Evolutionary conservation across 345 rosid genomes (phyloP).

Genomic region (Dimocarpus longan): DNA sequence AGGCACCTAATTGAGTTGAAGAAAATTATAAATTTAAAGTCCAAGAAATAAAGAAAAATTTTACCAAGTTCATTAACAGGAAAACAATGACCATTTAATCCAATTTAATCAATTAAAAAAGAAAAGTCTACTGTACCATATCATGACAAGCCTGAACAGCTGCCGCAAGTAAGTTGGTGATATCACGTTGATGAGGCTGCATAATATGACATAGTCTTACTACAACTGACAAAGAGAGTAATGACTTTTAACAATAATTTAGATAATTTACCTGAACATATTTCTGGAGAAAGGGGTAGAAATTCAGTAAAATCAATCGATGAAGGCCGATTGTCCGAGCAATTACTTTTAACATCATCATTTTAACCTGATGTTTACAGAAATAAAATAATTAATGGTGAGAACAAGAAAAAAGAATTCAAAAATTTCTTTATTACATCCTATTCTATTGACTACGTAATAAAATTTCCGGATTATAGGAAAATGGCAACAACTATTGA

Average conservation of each 20-base stretch:
- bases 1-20: conserved; percentile 61
- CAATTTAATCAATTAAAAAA: conserved; percentile 9
- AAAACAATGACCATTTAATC: background rate
- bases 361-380: conserved; percentile 63
- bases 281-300: conserved; percentile 79
- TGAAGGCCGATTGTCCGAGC: conserved; percentile 93
- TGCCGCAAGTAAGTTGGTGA: conserved; percentile 90
- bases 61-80: background rate
- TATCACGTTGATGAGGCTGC: conserved; percentile 94
- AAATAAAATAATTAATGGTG: background rate
- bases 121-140: conserved; percentile 60
- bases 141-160: conserved; percentile 98
- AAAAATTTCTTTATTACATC: background rate
- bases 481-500: background rate
- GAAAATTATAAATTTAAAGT: background rate
- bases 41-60: background rate
- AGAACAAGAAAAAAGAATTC: conserved; percentile 4
- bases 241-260: conserved; percentile 17
- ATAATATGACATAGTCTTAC: conserved; percentile 18
- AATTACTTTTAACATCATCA: conserved; percentile 92
- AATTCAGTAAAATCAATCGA: conserved; percentile 68
- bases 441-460: background rate
- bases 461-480: background rate
- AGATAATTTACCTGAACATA: conserved; percentile 67
- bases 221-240: conserved; percentile 12